Evolutionary conservation across 305 asterid genomes (phyloP).

Genomic region (Lippia alba): DNA sequence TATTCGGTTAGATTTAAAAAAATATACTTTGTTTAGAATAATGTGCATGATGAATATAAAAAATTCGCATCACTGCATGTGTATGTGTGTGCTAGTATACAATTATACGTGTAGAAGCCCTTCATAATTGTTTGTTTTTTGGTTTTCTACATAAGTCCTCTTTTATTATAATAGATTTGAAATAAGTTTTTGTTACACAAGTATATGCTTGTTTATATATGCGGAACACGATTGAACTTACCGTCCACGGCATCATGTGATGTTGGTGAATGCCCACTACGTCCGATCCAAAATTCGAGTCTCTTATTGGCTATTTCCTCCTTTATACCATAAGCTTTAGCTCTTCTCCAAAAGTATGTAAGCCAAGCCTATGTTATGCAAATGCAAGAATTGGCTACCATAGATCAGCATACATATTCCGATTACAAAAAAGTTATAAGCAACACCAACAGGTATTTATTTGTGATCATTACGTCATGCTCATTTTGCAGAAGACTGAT

Average conservation of each 20-base stretch:
- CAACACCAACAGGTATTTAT: neutral
- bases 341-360: conserved; percentile 92
- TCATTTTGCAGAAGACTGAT: neutral
- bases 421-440: neutral
- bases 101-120: neutral
- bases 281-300: conserved; percentile 86
- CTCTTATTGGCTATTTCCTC: conserved; percentile 74
- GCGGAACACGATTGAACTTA: conserved; percentile 39
- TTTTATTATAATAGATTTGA: too few species aligned
- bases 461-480: neutral
- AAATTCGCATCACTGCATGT: neutral
- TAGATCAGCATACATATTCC: neutral
- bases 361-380: conserved; percentile 83
- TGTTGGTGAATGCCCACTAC: conserved; percentile 83
- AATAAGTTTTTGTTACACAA: too few species aligned
- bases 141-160: too few species aligned
- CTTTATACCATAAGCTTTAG: conserved; percentile 82
- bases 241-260: conserved; percentile 93
- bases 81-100: too few species aligned
- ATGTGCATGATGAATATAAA: neutral
- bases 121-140: too few species aligned
- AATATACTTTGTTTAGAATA: neutral
- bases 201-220: too few species aligned
- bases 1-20: conserved; percentile 1
- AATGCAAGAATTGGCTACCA: conserved; percentile 17